Evolutionary conservation across 768 basidiomycete species (phyloP).

Genomic region (Mrakia hoshinonis): DNA sequence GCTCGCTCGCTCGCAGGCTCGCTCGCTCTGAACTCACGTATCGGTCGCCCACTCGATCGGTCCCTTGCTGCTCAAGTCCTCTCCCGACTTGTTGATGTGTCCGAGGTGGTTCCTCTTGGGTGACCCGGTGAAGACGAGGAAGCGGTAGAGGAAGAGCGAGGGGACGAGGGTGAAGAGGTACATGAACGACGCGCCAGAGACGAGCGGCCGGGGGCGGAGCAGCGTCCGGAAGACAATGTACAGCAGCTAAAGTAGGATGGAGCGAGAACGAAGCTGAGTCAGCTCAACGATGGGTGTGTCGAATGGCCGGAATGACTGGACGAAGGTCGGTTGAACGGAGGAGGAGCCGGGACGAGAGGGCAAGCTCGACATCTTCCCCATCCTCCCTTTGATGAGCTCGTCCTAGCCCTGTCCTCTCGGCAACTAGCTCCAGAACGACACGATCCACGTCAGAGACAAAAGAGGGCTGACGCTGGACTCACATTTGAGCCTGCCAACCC

Average conservation of each 20-base stretch:
- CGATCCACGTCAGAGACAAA: not conserved
- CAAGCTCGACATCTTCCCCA: no score
- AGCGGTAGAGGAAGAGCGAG: not conserved
- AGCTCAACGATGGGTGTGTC: no score
- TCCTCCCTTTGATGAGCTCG: no score
- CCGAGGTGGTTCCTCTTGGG: constrained; percentile 7
- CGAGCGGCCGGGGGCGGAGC: constrained; percentile 13
- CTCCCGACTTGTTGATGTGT: not conserved
- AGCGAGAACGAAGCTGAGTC: not conserved
- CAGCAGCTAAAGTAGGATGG: not conserved
- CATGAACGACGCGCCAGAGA: constrained; percentile 20
- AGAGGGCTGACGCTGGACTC: no score
- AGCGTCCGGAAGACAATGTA: constrained; percentile 1
- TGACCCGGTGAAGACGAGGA: not conserved
- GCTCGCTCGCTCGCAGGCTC: not conserved
- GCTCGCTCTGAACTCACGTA: not conserved
- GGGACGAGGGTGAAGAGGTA: constrained; percentile 21
- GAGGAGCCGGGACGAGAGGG: no score
- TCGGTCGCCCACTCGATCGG: constrained; percentile 14
- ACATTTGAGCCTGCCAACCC: no score
- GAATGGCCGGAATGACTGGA: no score
- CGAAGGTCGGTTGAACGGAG: no score
- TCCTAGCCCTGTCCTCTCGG: no score
- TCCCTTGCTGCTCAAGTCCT: not conserved
- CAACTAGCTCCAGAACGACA: no score